Evolutionary conservation across 179 eudicot species (phyloP), one percentile per base, ranked within the genome.

Genomic region (Actinidia arguta): DNA sequence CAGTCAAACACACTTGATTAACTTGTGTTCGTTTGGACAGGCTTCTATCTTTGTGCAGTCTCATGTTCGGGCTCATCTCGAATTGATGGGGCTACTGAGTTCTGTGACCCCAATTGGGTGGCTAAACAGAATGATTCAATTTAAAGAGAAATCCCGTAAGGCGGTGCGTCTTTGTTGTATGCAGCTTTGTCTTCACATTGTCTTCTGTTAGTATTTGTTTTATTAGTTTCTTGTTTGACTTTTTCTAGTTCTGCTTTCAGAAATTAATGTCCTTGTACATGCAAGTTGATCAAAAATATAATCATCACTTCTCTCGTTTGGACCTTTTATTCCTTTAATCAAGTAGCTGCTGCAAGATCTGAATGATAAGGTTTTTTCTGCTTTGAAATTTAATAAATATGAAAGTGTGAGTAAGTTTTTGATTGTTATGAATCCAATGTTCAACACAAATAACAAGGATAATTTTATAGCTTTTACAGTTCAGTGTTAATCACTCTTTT

Each of bases 1-100:
- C n/a, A n/a, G n/a, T n/a, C n/a, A n/a, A n/a, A n/a, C 12, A 50
- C 54, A 12, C 31, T 0, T 0, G 25, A 73, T 51, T 73, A 51
- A 80, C 44, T 47, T 52, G 51, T n/a, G 16, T 58, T 75, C 75
- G 71, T 78, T 25, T 70, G 70, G 61, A 73, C 80, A 97, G 98
- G 97, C 98, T 69, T 89, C 95, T 83, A 90, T 97, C 73, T 97
- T 97, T 88, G 98, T 97, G 87, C 99, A 95, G 81, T 97, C 99
- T 79, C 98, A 95, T 91, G 99, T 97, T 69, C 98, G 93, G 78
- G 98, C 99, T 56, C 99, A 97, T 88, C 95, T 88, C 56, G 99
- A 96, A 81, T 88, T 97, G 82, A 95, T 97, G 98, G 95, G 99
- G 99, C 78, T 95, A 78, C 89, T 96, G 81, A 96, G 99, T 89